These are phyloP conservation scores for Serendipita sp. DNA, from an alignment of 768 basidiomycete species.

Conservation along the genomic window DNA sequence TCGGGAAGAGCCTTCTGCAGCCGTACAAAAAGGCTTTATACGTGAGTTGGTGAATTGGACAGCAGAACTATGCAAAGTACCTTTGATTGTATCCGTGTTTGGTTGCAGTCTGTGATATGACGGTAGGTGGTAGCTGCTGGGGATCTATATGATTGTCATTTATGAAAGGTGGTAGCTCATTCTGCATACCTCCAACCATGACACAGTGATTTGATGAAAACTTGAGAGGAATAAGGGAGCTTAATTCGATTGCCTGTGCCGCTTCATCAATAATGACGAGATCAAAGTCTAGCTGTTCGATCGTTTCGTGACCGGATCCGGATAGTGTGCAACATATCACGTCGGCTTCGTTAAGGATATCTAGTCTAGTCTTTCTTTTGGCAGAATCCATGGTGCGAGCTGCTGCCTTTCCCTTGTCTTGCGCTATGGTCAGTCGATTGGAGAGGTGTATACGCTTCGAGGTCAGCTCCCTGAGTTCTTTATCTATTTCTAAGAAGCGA, in stretches of 20 bases:
- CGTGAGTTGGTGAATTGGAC: neutral
- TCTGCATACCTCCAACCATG: slow-evolving; percentile 67
- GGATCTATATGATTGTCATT: slow-evolving; percentile 36
- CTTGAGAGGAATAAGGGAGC: slow-evolving; percentile 87
- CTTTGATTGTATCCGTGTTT: slow-evolving; percentile 74
- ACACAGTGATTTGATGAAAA: slow-evolving; percentile 71
- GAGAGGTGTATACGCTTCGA: slow-evolving; percentile 46
- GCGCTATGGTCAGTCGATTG: slow-evolving; percentile 55
- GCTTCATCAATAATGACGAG: slow-evolving; percentile 97
- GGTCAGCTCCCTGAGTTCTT: slow-evolving; percentile 53
- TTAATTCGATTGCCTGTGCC: slow-evolving; percentile 89
- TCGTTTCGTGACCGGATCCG: slow-evolving; percentile 77
- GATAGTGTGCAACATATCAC: slow-evolving; percentile 90
- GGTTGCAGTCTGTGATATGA: slow-evolving; percentile 44
- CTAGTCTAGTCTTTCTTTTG: slow-evolving; percentile 51
- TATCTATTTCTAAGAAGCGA: slow-evolving; percentile 39
- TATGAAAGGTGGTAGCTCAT: neutral
- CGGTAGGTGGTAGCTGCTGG: slow-evolving; percentile 91
- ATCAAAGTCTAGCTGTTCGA: slow-evolving; percentile 77
- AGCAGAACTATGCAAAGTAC: neutral
- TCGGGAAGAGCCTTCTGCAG: slow-evolving; percentile 63
- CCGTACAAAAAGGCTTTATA: slow-evolving; percentile 58
- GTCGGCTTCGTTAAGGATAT: slow-evolving; percentile 77
- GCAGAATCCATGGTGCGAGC: slow-evolving; percentile 68
- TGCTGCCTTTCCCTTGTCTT: slow-evolving; percentile 72